Conservation (phyloP, 2,329 filamentous ascomycete species). For the Emergomyces africanus region DNA sequence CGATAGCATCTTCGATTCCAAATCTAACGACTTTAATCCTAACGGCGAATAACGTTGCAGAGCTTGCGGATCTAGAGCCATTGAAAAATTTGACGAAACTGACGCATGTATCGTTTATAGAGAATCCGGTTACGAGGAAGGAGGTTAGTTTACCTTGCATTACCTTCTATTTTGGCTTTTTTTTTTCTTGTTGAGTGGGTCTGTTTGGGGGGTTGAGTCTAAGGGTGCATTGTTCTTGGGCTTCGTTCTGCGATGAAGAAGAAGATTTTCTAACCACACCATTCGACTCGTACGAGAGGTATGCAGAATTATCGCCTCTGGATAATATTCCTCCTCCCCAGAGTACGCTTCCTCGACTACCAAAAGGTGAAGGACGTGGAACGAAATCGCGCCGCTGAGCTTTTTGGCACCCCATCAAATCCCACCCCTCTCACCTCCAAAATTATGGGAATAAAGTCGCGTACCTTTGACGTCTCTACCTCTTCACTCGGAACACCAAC, state of each 20-base stretch:
- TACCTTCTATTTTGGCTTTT: background rate
- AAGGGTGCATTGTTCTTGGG: background rate
- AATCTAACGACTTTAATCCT: constrained; percentile 72
- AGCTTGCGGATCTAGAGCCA: constrained; percentile 81
- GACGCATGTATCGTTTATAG: constrained; percentile 67
- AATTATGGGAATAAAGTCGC: constrained; percentile 78
- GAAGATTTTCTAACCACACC: background rate
- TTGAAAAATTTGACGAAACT: constrained; percentile 55
- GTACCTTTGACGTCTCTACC: constrained; percentile 49
- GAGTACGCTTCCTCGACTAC: constrained; percentile 83
- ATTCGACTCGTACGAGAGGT: background rate
- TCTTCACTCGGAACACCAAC: constrained; percentile 17
- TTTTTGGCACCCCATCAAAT: constrained; percentile 63
- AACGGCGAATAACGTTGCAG: constrained; percentile 65
- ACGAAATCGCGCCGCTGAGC: constrained; percentile 57
- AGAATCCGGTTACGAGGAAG: constrained; percentile 84
- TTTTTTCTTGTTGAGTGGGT: background rate
- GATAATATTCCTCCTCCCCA: constrained; percentile 75
- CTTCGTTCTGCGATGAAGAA: background rate
- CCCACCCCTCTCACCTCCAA: constrained; percentile 70
- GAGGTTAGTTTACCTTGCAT: constrained; percentile 52
- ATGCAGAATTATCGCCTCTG: constrained; percentile 78
- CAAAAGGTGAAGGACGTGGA: constrained; percentile 82
- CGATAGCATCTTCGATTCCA: constrained; percentile 61
- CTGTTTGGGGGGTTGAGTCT: background rate